Evolutionary conservation across 805 yeast genomes (phyloP).

Genomic region (Metschnikowia hibisci): DNA sequence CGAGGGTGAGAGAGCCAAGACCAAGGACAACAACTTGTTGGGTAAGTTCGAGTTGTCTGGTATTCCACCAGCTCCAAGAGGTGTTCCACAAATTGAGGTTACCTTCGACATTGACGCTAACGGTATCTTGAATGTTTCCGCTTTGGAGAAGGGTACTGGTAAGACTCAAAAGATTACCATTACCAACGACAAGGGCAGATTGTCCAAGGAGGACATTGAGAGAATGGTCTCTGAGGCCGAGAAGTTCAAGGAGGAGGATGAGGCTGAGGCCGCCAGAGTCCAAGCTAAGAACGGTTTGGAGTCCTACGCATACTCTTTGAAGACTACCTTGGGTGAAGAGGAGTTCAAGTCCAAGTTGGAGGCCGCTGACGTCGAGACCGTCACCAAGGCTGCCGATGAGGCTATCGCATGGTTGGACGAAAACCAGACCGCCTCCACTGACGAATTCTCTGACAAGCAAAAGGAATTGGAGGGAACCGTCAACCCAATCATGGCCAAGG

Average conservation of each 20-base stretch:
- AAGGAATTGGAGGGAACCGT: slow-evolving; percentile 94
- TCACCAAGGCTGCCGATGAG: slow-evolving; percentile 79
- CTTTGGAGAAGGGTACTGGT: slow-evolving; percentile 98
- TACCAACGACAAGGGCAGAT: slow-evolving; percentile 98
- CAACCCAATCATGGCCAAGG: slow-evolving; percentile 95
- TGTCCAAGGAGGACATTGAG: slow-evolving; percentile 95
- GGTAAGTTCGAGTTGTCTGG: slow-evolving; percentile 97
- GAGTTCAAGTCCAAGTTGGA: slow-evolving; percentile 60
- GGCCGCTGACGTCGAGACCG: slow-evolving; percentile 61
- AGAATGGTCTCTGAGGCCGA: slow-evolving; percentile 98
- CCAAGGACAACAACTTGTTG: slow-evolving; percentile 91
- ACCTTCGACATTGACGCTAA: slow-evolving; percentile 96
- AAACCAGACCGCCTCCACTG: slow-evolving; percentile 88
- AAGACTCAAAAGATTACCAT: slow-evolving; percentile 95
- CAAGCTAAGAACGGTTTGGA: slow-evolving; percentile 93
- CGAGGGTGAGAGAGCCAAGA: slow-evolving; percentile 97
- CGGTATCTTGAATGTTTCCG: slow-evolving; percentile 95
- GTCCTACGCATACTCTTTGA: slow-evolving; percentile 90
- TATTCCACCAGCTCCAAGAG: slow-evolving; percentile 98
- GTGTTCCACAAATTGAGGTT: slow-evolving; percentile 97
- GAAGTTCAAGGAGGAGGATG: slow-evolving; percentile 60
- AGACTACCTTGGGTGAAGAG: slow-evolving; percentile 58
- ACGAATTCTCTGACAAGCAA: slow-evolving; percentile 88
- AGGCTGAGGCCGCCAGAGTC: slow-evolving; percentile 87
- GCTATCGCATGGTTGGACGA: slow-evolving; percentile 89